Conservation (phyloP, 352 stramenopile genomes). For the Phytophthora sp. region DNA sequence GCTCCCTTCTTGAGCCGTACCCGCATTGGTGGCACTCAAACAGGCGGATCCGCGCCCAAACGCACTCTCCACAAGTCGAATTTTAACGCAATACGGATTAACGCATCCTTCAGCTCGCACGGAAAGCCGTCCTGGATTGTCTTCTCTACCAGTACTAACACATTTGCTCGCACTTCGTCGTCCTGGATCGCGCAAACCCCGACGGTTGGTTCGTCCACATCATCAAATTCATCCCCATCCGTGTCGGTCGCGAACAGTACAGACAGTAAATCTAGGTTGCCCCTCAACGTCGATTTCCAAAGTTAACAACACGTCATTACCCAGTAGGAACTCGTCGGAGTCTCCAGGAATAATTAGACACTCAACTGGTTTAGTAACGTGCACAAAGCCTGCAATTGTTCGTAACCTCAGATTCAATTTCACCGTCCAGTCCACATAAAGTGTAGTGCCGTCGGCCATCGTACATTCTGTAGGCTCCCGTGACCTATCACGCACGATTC, state of each 20-base stretch:
- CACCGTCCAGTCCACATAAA: slow-evolving; percentile 16
- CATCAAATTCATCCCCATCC: slow-evolving; percentile 15
- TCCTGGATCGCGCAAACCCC: neutral
- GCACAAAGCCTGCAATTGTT: slow-evolving; percentile 11
- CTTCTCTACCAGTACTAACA: neutral
- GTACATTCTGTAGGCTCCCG: neutral
- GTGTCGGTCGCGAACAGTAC: neutral
- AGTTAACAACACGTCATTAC: slow-evolving; percentile 20
- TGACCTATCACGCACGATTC: neutral
- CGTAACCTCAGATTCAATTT: slow-evolving; percentile 13
- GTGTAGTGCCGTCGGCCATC: slow-evolving; percentile 3
- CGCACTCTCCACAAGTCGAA: slow-evolving; percentile 17
- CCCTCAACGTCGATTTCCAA: slow-evolving; percentile 16
- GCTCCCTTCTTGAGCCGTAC: slow-evolving; percentile 27
- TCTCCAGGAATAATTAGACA: slow-evolving; percentile 24
- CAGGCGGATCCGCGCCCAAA: slow-evolving; percentile 28
- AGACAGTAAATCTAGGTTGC: slow-evolving; percentile 8
- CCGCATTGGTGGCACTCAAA: slow-evolving; percentile 24
- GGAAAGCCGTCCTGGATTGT: slow-evolving; percentile 4
- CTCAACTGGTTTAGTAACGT: slow-evolving; percentile 18
- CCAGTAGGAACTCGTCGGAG: slow-evolving; percentile 13
- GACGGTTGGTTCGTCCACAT: slow-evolving; percentile 4
- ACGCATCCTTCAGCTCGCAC: neutral
- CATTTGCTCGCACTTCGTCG: neutral
- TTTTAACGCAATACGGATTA: slow-evolving; percentile 1